These are phyloP conservation scores for Flagelloscypha sp. DNA, from an alignment of 768 basidiomycete species.

Conservation along the genomic window DNA sequence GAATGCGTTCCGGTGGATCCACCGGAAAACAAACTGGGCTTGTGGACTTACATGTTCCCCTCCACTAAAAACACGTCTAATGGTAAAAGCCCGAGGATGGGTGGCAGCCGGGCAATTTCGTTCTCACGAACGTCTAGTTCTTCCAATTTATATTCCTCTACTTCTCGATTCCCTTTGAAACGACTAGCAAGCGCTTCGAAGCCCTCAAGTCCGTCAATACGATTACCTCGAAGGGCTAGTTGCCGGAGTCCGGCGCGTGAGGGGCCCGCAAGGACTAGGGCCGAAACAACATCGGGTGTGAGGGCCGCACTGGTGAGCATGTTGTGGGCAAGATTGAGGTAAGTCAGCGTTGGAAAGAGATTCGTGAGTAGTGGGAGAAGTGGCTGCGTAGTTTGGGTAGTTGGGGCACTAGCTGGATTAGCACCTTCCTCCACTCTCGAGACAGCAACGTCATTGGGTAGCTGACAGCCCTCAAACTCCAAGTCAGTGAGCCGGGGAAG, in stretches of 20 bases:
- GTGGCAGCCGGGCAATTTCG: conserved; percentile 59
- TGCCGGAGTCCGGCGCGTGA: conserved; percentile 51
- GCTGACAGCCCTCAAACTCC: conserved; percentile 61
- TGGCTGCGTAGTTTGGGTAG: conserved; percentile 40
- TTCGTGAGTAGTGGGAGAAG: conserved; percentile 51
- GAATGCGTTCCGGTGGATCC: not conserved
- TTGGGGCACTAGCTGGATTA: conserved; percentile 24
- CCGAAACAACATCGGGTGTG: conserved; percentile 35
- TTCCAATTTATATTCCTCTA: conserved; percentile 67
- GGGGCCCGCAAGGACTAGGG: conserved; percentile 42
- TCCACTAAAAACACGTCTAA: conserved; percentile 79
- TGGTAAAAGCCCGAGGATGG: conserved; percentile 66
- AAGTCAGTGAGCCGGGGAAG: conserved; percentile 71
- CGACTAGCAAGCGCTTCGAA: conserved; percentile 51
- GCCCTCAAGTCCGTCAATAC: conserved; percentile 51
- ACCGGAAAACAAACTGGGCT: not conserved
- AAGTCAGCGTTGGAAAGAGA: conserved; percentile 64
- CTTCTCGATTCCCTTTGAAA: conserved; percentile 57
- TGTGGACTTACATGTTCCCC: conserved; percentile 62
- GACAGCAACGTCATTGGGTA: conserved; percentile 52
- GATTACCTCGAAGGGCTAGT: conserved; percentile 63
- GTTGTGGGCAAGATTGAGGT: conserved; percentile 74
- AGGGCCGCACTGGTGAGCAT: conserved; percentile 47
- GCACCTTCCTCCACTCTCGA: conserved; percentile 24
- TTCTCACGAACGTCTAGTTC: conserved; percentile 81